Evolutionary conservation across 1,139 yeast species (phyloP), one percentile per base, ranked within the genome.

Genomic region (Ogataea hybrid): DNA sequence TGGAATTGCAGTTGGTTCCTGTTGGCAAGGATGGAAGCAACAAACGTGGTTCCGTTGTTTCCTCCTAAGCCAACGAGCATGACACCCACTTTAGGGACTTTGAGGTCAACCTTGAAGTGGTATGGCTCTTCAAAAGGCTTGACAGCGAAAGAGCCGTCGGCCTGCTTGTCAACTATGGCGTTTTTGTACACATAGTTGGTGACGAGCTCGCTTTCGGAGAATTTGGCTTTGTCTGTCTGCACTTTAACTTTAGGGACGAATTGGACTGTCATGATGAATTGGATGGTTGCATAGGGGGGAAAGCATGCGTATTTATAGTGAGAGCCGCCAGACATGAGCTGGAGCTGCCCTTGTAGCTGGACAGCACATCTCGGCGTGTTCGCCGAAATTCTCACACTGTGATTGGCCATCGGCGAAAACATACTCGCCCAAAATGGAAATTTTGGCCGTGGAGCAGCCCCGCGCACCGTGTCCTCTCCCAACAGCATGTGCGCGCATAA

Each of bases 1-100:
- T 86, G 81, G 70, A 90, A 90, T 41, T 78, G 68, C 50, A 90
- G 67, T 51, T 84, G 75, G 66, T 85, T 76, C 61, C 85, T 87
- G 73, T 90, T 90, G 48, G 97, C 95, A 55, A 85, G 77, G 41
- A 84, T 75, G 15, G 96, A 84, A 40, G 94, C 89, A 47, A 89
- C 78, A 57, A 90, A 74, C 18, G 97, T 90, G 49, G 96, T 77
- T 67, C 97, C 97, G 62, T 90, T 90, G 74, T 90, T 90, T 69
- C 97, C 97, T 58, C 97, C 97, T 55, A 89, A 75, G 55, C 97
- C 97, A 41, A 90, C 97, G 53, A 90, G 75, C 79, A 90, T 69
- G 51, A 90, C 72, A 61, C 97, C 97, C 42, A 89, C 78, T 68
- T 84, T 88, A 54, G 96, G 96, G 43, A 84, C 81, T 51, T 74